phyloP scores from a whole-genome alignment of 768 basidiomycete species.

The Pisolithus albus region DNA sequence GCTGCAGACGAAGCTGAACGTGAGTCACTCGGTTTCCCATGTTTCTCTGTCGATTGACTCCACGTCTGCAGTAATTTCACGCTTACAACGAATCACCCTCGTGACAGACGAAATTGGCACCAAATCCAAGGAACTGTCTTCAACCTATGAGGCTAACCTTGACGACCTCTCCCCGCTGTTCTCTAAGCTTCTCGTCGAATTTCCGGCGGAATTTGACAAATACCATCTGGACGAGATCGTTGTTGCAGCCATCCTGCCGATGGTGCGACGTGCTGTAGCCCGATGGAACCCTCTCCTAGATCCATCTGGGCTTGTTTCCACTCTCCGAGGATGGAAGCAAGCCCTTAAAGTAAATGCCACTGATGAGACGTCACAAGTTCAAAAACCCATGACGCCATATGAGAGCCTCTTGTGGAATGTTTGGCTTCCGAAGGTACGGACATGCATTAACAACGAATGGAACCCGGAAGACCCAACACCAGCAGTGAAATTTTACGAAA shows the following conservation, averaged over 20 bases:
- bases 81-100: constrained; percentile 69
- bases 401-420: constrained; percentile 91
- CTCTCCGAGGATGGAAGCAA: constrained; percentile 63
- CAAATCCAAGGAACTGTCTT: constrained; percentile 57
- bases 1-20: constrained; percentile 73
- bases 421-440: constrained; percentile 94
- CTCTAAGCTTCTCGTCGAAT: constrained; percentile 64
- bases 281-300: constrained; percentile 81
- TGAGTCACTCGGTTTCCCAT: constrained; percentile 31
- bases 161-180: constrained; percentile 69
- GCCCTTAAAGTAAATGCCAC: constrained; percentile 53
- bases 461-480: constrained; percentile 61
- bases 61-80: constrained; percentile 54
- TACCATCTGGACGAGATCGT: constrained; percentile 87
- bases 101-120: constrained; percentile 65
- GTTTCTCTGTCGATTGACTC: constrained; percentile 4
- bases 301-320: constrained; percentile 57
- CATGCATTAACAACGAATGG: constrained; percentile 95
- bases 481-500: constrained; percentile 77
- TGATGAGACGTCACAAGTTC: constrained; percentile 31
- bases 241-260: constrained; percentile 84
- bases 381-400: constrained; percentile 82
- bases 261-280: constrained; percentile 62
- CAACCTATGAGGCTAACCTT: constrained; percentile 63
- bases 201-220: constrained; percentile 63